These are phyloP conservation scores for Emmonsiellopsis sp. DNA, from an alignment of 2,329 filamentous ascomycete genomes.

Conservation along the genomic window DNA sequence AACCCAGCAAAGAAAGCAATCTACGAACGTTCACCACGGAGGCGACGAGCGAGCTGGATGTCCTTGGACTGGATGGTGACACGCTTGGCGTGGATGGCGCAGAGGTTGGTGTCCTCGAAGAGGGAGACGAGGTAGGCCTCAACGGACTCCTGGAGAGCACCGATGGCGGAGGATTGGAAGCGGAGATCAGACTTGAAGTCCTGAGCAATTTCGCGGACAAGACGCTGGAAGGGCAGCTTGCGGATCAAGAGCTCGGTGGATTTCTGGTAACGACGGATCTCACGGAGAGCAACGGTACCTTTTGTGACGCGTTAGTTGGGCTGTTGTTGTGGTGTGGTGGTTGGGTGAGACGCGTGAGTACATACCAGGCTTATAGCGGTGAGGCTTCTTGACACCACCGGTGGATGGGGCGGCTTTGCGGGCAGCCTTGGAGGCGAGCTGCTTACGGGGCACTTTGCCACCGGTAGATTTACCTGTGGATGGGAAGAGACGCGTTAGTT, in stretches of 20 bases:
- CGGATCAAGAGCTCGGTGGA: conserved; percentile 90
- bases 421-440: conserved; percentile 97
- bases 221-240: conserved; percentile 95
- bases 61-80: conserved; percentile 93
- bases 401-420: conserved; percentile 97
- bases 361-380: conserved; percentile 73
- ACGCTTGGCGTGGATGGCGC: conserved; percentile 98
- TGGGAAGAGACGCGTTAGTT: conserved; percentile 19
- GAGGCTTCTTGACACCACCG: conserved; percentile 94
- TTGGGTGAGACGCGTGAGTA: conserved; percentile 4
- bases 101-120: conserved; percentile 97
- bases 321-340: conserved; percentile 1
- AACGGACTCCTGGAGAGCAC: conserved; percentile 94
- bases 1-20: conserved; percentile 22
- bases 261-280: conserved; percentile 98
- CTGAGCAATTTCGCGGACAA: conserved; percentile 94
- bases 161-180: conserved; percentile 97
- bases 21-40: conserved; percentile 87
- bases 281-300: conserved; percentile 89
- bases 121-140: conserved; percentile 98
- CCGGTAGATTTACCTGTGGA: conserved; percentile 60
- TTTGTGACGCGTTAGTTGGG: conserved; percentile 18
- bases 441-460: conserved; percentile 75
- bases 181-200: conserved; percentile 92
- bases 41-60: conserved; percentile 89